Evolutionary conservation across 805 yeast genomes (phyloP).

Genomic region (Pichia pseudocactophila): DNA sequence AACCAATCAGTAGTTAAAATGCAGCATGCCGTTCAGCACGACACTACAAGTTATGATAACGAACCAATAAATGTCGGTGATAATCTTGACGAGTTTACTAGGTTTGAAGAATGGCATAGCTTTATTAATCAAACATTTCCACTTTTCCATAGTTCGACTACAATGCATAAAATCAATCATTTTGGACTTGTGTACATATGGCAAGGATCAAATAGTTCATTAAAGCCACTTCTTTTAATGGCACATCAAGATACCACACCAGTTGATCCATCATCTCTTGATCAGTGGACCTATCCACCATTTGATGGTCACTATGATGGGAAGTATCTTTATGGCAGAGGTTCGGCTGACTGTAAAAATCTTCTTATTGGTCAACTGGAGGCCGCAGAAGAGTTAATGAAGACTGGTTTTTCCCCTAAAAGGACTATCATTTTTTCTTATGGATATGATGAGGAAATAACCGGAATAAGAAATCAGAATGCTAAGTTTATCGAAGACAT

Average conservation of each 20-base stretch:
- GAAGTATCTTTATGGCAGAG: constrained; percentile 31
- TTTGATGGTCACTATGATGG: constrained; percentile 33
- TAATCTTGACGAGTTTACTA: constrained; percentile 39
- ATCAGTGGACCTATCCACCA: constrained; percentile 33
- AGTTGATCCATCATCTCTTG: constrained; percentile 32
- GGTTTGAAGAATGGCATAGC: constrained; percentile 28
- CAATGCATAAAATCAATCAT: constrained; percentile 33
- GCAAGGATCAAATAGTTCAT: constrained; percentile 31
- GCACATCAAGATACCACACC: constrained; percentile 50
- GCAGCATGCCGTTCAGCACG: constrained; percentile 52
- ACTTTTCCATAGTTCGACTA: constrained; percentile 25
- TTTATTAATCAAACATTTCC: constrained; percentile 36
- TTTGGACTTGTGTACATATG: constrained; percentile 38
- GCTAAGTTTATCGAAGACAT: constrained; percentile 26
- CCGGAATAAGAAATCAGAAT: constrained; percentile 31
- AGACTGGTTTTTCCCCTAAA: constrained; percentile 31
- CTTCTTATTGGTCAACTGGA: constrained; percentile 33
- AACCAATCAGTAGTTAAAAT: constrained; percentile 36
- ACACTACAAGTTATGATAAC: constrained; percentile 56
- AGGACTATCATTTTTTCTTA: constrained; percentile 39
- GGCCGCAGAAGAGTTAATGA: constrained; percentile 24
- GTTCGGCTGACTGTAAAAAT: constrained; percentile 36
- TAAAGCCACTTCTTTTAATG: constrained; percentile 38
- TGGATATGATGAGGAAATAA: constrained; percentile 44
- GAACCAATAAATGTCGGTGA: constrained; percentile 35